A percentile compares a stretch with the other conserved stretches of the same genome.
Evolutionary conservation across 805 yeast species (phyloP).

Genomic region (Spathaspora hagerdaliae): DNA sequence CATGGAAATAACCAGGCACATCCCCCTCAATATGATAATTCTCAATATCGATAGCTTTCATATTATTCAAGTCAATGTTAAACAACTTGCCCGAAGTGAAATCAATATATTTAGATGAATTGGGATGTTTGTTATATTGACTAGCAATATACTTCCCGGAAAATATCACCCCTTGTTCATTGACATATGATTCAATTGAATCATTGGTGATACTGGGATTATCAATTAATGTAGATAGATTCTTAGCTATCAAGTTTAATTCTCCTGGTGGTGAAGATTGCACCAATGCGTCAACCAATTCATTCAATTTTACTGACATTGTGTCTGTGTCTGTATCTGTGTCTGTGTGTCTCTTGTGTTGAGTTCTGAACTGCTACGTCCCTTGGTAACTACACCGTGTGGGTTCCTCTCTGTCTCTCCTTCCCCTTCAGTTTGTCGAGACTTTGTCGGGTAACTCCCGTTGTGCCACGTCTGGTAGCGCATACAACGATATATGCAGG

Average conservation of each 20-base stretch:
- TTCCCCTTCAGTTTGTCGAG: no score
- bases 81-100: conserved; percentile 44
- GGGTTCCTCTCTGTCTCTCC: no score
- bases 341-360: background rate
- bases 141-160: conserved; percentile 29
- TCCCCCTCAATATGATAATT: conserved; percentile 16
- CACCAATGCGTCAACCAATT: conserved; percentile 27
- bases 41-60: conserved; percentile 52
- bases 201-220: conserved; percentile 18
- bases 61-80: conserved; percentile 53
- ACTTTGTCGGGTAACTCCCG: no score
- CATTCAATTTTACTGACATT: conserved; percentile 20
- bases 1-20: conserved; percentile 26
- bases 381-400: no score
- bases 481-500: no score
- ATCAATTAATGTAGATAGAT: conserved; percentile 19
- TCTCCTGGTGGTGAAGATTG: conserved; percentile 39
- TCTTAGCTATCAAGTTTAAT: conserved; percentile 22
- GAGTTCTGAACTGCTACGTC: no score
- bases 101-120: conserved; percentile 50
- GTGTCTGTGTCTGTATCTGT: background rate
- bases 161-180: conserved; percentile 26
- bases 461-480: no score
- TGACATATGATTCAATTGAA: conserved; percentile 25
- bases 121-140: conserved; percentile 25